These are phyloP conservation scores for Pseudogymnoascus sp. DNA, from an alignment of 2,329 filamentous ascomycete species.

Conservation along the genomic window DNA sequence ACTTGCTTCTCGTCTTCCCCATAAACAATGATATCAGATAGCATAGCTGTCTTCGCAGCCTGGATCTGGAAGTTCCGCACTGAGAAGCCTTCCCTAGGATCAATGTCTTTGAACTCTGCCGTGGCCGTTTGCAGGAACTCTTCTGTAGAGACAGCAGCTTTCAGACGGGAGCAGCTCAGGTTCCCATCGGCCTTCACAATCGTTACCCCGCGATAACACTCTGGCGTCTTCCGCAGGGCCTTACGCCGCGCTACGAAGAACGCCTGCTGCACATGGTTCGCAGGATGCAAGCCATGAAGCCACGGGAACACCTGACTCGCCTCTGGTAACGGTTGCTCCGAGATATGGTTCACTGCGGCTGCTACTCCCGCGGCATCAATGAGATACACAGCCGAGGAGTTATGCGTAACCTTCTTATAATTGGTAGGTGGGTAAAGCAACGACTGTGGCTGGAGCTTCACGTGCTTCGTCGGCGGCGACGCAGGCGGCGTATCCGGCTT, in stretches of 20 bases:
- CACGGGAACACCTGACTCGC: slow-evolving; percentile 88
- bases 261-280: slow-evolving; percentile 79
- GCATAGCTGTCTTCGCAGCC: slow-evolving; percentile 72
- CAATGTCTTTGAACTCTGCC: slow-evolving; percentile 67
- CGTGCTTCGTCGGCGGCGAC: slow-evolving; percentile 53
- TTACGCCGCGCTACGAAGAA: slow-evolving; percentile 79
- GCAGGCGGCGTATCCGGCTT: slow-evolving; percentile 54
- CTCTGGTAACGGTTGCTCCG: slow-evolving; percentile 74
- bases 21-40: slow-evolving; percentile 91
- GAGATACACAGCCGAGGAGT: slow-evolving; percentile 57
- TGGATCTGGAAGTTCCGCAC: slow-evolving; percentile 98
- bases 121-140: slow-evolving; percentile 61
- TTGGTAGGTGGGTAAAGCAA: slow-evolving; percentile 65
- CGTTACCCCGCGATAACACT: slow-evolving; percentile 71
- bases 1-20: slow-evolving; percentile 59
- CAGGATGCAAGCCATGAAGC: slow-evolving; percentile 85
- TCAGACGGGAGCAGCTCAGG: slow-evolving; percentile 64
- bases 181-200: slow-evolving; percentile 86
- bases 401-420: slow-evolving; percentile 41
- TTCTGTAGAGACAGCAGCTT: slow-evolving; percentile 74
- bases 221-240: slow-evolving; percentile 60
- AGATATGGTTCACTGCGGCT: slow-evolving; percentile 64
- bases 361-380: slow-evolving; percentile 62
- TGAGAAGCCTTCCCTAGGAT: slow-evolving; percentile 85
- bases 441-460: slow-evolving; percentile 52